phyloP scores from a whole-genome alignment of 805 yeast genomes.

The Candida quercuum region DNA sequence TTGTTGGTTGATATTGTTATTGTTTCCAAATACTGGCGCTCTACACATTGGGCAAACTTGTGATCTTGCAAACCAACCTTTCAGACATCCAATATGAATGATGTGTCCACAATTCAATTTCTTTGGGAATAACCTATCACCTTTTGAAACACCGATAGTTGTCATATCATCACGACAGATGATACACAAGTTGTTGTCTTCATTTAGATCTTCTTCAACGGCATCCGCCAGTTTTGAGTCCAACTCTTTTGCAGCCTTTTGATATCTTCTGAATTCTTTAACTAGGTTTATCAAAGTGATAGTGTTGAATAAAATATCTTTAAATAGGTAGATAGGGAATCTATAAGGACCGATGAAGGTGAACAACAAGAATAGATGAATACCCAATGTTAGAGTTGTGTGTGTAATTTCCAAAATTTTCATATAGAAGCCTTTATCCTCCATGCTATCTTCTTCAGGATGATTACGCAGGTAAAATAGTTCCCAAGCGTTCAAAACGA shows the following conservation, averaged over 20 bases:
- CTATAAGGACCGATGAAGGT: slow-evolving; percentile 40
- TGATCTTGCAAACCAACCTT: slow-evolving; percentile 89
- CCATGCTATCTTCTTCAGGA: slow-evolving; percentile 68
- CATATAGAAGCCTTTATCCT: slow-evolving; percentile 53
- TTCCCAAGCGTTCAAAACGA: slow-evolving; percentile 51
- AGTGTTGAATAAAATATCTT: slow-evolving; percentile 39
- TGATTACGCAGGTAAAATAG: slow-evolving; percentile 37
- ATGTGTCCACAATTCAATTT: slow-evolving; percentile 81
- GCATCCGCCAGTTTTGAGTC: slow-evolving; percentile 63
- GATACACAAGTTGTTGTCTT: slow-evolving; percentile 66
- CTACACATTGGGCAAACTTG: slow-evolving; percentile 93
- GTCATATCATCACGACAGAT: slow-evolving; percentile 91
- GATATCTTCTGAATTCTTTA: slow-evolving; percentile 32
- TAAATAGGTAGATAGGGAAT: slow-evolving; percentile 42
- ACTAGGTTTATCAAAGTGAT: slow-evolving; percentile 29
- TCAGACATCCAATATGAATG: slow-evolving; percentile 83
- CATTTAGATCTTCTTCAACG: slow-evolving; percentile 47
- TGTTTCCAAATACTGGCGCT: slow-evolving; percentile 49
- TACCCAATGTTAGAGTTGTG: slow-evolving; percentile 40
- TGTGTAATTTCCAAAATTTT: slow-evolving; percentile 52
- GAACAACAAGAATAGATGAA: slow-evolving; percentile 41
- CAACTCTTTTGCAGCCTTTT: slow-evolving; percentile 50
- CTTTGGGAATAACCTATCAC: slow-evolving; percentile 57
- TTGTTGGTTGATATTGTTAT: slow-evolving; percentile 1
- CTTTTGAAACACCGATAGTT: slow-evolving; percentile 29